A percentile compares a stretch with the other conserved stretches of the same genome.
Conservation (phyloP, 495 filamentous ascomycete genomes). For the Thermothielavioides terrestris region DNA sequence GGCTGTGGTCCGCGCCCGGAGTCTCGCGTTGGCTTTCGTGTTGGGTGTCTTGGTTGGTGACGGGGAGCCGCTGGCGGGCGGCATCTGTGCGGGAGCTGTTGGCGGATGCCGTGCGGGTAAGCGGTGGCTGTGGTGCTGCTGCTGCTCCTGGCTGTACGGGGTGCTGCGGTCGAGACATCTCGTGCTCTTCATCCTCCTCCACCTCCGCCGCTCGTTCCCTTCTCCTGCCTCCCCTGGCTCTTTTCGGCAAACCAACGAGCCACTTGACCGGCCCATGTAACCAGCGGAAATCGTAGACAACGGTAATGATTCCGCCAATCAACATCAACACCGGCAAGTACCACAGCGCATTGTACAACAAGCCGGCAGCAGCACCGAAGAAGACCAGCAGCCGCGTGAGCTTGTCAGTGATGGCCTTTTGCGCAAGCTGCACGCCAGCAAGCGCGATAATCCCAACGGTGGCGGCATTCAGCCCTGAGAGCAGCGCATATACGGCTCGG, state of each 20-base stretch:
- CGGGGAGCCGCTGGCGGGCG: constrained; percentile 48
- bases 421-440: constrained; percentile 63
- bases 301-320: constrained; percentile 43
- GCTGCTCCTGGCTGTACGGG: too few relatives aligned
- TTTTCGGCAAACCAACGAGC: constrained; percentile 1
- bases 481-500: constrained; percentile 56
- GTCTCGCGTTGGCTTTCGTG: neutral
- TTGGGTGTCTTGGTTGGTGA: constrained; percentile 14
- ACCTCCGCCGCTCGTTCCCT: neutral
- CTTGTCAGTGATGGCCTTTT: constrained; percentile 67
- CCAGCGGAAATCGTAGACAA: constrained; percentile 54
- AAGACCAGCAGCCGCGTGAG: constrained; percentile 64
- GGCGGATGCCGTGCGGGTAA: constrained; percentile 33
- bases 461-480: constrained; percentile 69
- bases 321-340: constrained; percentile 71
- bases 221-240: constrained; percentile 3
- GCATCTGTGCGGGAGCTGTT: constrained; percentile 48
- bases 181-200: neutral
- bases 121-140: neutral
- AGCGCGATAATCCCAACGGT: constrained; percentile 74
- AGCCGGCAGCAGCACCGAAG: constrained; percentile 54
- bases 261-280: constrained; percentile 24
- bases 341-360: constrained; percentile 73
- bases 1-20: constrained; percentile 3
- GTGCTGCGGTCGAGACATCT: too few relatives aligned